Conservation (phyloP, 2,329 filamentous ascomycete genomes). For the Talaromyces sp. region DNA sequence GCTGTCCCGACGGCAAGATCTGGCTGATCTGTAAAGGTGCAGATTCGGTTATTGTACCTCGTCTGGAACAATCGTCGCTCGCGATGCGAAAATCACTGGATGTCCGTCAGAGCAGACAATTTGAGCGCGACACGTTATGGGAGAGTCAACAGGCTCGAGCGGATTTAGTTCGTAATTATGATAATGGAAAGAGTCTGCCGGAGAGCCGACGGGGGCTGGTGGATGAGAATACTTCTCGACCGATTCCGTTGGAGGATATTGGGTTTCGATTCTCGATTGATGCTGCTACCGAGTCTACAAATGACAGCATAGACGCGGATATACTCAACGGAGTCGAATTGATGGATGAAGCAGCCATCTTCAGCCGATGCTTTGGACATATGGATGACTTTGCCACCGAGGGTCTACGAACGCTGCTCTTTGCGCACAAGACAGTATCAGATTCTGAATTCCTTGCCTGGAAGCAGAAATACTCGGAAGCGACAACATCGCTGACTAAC, state of each 20-base stretch:
- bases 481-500: constrained; percentile 66
- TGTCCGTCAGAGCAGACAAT: constrained; percentile 40
- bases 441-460: constrained; percentile 64
- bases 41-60: constrained; percentile 66
- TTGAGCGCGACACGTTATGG: not conserved
- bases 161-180: too few species aligned
- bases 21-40: constrained; percentile 77
- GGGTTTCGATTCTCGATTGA: constrained; percentile 43
- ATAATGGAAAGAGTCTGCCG: constrained; percentile 47
- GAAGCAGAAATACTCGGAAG: constrained; percentile 68
- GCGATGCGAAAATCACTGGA: not conserved
- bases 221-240: constrained; percentile 12
- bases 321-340: constrained; percentile 55
- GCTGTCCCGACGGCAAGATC: constrained; percentile 67
- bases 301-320: not conserved
- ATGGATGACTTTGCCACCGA: constrained; percentile 77
- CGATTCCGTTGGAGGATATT: constrained; percentile 60
- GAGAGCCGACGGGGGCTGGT: too few species aligned
- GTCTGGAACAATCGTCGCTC: constrained; percentile 21
- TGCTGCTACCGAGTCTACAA: too few species aligned
- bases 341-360: too few species aligned
- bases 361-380: not conserved
- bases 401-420: constrained; percentile 69
- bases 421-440: constrained; percentile 64
- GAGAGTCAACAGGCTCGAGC: too few species aligned